Percentiles rank a stretch among this genome's conserved stretches.
These are phyloP conservation scores for Suillus occidentalis DNA, from an alignment of 768 basidiomycete genomes.

Conservation along the genomic window DNA sequence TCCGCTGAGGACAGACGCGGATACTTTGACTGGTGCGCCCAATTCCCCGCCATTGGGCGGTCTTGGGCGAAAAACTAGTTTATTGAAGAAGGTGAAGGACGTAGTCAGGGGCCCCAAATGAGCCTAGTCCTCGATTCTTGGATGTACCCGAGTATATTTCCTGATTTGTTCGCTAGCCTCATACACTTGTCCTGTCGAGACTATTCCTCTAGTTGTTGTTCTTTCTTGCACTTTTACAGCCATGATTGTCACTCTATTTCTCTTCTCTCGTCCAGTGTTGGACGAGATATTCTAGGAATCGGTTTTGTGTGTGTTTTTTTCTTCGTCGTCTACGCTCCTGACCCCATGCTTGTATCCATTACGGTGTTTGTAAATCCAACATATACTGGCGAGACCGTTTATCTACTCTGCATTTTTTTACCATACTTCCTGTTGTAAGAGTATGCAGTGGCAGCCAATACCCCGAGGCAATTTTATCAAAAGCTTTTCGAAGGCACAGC, in stretches of 20 bases:
- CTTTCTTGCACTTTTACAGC: slow-evolving; percentile 13
- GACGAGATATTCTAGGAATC: neutral
- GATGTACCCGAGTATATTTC: slow-evolving; percentile 11
- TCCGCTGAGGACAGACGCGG: slow-evolving; percentile 33
- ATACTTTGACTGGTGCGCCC: slow-evolving; percentile 51
- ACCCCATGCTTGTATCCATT: slow-evolving; percentile 33
- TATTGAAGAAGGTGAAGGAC: slow-evolving; percentile 77
- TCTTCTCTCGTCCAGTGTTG: slow-evolving; percentile 3
- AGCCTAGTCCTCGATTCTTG: slow-evolving; percentile 10
- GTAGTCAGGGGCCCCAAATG: slow-evolving; percentile 61
- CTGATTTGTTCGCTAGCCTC: slow-evolving; percentile 11
- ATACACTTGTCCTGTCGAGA: slow-evolving; percentile 3
- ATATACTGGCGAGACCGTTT: slow-evolving; percentile 31
- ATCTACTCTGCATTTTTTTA: slow-evolving; percentile 31
- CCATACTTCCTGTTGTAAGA: slow-evolving; percentile 13
- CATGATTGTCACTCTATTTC: slow-evolving; percentile 1
- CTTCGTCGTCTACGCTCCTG: slow-evolving; percentile 8
- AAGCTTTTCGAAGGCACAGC: neutral
- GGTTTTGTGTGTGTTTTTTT: neutral
- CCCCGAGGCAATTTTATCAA: neutral
- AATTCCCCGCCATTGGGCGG: slow-evolving; percentile 39
- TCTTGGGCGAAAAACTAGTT: slow-evolving; percentile 71
- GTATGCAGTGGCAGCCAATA: neutral
- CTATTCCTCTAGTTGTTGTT: slow-evolving; percentile 9
- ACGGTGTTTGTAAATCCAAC: slow-evolving; percentile 30